A percentile compares a stretch with the other conserved stretches of the same genome.
Conservation (phyloP, 2,329 filamentous ascomycete genomes). For the Boeremia exigua region DNA sequence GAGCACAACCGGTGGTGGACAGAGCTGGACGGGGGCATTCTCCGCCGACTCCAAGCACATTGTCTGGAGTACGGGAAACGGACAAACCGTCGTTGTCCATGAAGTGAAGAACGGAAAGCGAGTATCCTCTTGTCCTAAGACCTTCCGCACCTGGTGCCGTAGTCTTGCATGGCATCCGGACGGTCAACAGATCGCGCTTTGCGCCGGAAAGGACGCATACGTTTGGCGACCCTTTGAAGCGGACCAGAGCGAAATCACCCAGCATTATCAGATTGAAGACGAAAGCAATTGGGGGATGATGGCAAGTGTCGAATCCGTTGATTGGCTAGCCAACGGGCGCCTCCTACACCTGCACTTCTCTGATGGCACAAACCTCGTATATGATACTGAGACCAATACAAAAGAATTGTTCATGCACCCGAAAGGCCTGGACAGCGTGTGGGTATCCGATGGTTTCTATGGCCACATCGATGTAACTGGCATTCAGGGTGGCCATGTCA, state of each 20-base stretch:
- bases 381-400: slow-evolving; percentile 29
- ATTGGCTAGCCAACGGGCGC: slow-evolving; percentile 29
- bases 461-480: slow-evolving; percentile 15
- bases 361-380: slow-evolving; percentile 33
- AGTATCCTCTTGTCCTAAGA: slow-evolving; percentile 20
- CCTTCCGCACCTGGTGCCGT: slow-evolving; percentile 26
- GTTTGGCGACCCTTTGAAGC: slow-evolving; percentile 35
- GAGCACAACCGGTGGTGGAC: slow-evolving; percentile 23
- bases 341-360: slow-evolving; percentile 23
- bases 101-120: slow-evolving; percentile 23
- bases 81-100: slow-evolving; percentile 25
- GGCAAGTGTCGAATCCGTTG: slow-evolving; percentile 10
- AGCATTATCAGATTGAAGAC: slow-evolving; percentile 27
- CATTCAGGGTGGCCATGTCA: slow-evolving; percentile 26
- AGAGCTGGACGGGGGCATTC: slow-evolving; percentile 36
- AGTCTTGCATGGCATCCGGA: slow-evolving; percentile 35
- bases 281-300: slow-evolving; percentile 8
- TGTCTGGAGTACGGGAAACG: slow-evolving; percentile 29
- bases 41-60: slow-evolving; percentile 33
- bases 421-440: slow-evolving; percentile 13
- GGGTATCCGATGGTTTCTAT: slow-evolving; percentile 22
- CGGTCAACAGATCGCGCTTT: slow-evolving; percentile 29
- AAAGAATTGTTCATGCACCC: slow-evolving; percentile 38
- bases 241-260: slow-evolving; percentile 19
- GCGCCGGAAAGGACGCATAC: slow-evolving; percentile 23